Base-by-base conservation (phyloP, 805 yeast genomes). In the Hanseniaspora taiwanica region DNA sequence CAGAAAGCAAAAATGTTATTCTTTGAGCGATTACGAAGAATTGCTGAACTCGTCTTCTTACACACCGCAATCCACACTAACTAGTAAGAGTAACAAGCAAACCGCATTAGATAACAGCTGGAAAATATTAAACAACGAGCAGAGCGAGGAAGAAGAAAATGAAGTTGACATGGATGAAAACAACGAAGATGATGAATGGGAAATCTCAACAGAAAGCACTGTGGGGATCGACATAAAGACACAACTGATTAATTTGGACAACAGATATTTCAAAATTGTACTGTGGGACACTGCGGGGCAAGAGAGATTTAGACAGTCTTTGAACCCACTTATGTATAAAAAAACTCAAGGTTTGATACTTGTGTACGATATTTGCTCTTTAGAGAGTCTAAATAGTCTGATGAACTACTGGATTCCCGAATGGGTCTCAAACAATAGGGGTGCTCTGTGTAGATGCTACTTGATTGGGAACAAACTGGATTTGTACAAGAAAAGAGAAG, bases 251-350 rank as follows among this genome's bases (percentile, higher is more conserved):
- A 66, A 64, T 45, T 63, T 69, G 13, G 71, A 66, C 46, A 63
- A 66, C 19, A 52, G 64, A 35, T 55, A 55, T 36, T 68, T 66
- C 53, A 67, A 68, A 46, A 60, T 68, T 12, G 63, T 63, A 7
- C 48, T 68, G 40, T 69, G 73, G 72, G 73, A 68, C 46, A 68
- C 73, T 12, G 74, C 74, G 3, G 74, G 74, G 3, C 72, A 68
- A 51, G 72, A 68, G 47, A 54, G 72, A 38, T 69, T 64, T 43
- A 55, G 69, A 44, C 66, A 68, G 36, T 66, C 67, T 5, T 53
- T 58, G 51, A 63, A 66, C 31, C 70, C 72, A 6, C 58, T 66
- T 3, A 42, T 68, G 21, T 68, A 67, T 48, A 63, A 65, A 49
- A 67, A 66, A n/a, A 63, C 72, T 6, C 63, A 68, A 40, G 73